Evolutionary conservation across 1,284 basidiomycete species (phyloP).

Genomic region (Pseudozyma thailandica): DNA sequence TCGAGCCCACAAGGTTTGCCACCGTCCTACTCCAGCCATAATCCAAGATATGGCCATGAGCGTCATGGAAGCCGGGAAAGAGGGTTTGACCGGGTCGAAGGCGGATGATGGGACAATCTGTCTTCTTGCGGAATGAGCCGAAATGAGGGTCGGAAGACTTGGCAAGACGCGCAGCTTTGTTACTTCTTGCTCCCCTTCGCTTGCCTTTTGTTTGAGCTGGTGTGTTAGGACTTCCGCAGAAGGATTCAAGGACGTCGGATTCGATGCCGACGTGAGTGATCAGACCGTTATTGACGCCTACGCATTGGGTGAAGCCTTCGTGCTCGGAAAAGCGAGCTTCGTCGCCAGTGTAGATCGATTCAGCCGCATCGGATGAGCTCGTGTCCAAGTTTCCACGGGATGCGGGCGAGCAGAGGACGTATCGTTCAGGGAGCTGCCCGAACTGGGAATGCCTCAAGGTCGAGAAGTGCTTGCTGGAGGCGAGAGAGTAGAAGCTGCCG

Average conservation of each 20-base stretch:
- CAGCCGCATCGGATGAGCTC: background rate
- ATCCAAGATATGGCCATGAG: slow-evolving; percentile 63
- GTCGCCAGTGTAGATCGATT: slow-evolving; percentile 41
- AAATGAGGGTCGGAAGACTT: background rate
- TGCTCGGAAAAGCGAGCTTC: slow-evolving; percentile 19
- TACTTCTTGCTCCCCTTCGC: slow-evolving; percentile 24
- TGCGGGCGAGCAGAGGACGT: slow-evolving; percentile 32
- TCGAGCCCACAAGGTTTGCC: slow-evolving; percentile 54
- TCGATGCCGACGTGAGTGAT: slow-evolving; percentile 25
- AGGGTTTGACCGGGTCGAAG: slow-evolving; percentile 30
- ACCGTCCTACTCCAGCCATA: slow-evolving; percentile 54
- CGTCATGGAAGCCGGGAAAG: slow-evolving; percentile 59
- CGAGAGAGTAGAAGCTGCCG: slow-evolving; percentile 10
- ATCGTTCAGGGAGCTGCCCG: slow-evolving; percentile 13
- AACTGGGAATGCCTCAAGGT: slow-evolving; percentile 6
- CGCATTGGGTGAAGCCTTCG: slow-evolving; percentile 33
- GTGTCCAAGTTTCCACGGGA: slow-evolving; percentile 19
- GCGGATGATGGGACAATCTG: slow-evolving; percentile 21
- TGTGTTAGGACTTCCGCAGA: slow-evolving; percentile 7
- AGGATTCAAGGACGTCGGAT: slow-evolving; percentile 5
- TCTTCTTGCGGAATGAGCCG: slow-evolving; percentile 7
- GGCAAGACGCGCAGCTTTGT: slow-evolving; percentile 33
- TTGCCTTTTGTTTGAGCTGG: background rate
- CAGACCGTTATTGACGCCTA: slow-evolving; percentile 18
- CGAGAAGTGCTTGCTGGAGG: background rate